phyloP scores from a whole-genome alignment of 73 alveolate genomes.

The Paramecium biaurelia region DNA sequence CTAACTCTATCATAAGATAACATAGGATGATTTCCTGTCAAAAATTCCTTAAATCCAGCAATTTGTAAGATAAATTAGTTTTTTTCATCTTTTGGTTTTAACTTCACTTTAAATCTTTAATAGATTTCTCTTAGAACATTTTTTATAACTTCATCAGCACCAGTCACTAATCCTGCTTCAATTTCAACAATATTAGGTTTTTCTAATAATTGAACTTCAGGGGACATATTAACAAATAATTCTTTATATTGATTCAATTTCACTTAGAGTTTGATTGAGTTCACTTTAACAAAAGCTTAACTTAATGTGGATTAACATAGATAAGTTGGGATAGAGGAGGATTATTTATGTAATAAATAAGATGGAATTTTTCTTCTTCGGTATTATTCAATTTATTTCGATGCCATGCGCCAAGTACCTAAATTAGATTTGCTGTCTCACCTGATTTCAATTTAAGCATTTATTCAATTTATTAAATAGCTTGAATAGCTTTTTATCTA shows the following conservation, averaged over 20 bases:
- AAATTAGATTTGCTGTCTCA: background rate
- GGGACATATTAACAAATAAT: background rate
- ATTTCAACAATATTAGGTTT: constrained; percentile 47
- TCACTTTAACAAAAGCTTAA: constrained; percentile 77
- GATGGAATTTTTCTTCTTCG: constrained; percentile 56
- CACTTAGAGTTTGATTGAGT: constrained; percentile 68
- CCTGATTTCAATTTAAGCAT: constrained; percentile 11
- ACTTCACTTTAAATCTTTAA: constrained; percentile 38
- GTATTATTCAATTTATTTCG: constrained; percentile 33
- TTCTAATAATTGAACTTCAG: background rate
- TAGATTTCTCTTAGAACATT: constrained; percentile 71
- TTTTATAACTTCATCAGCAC: constrained; percentile 83
- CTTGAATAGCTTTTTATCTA: constrained; percentile 30
- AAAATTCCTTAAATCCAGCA: constrained; percentile 80
- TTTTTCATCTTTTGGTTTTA: constrained; percentile 67
- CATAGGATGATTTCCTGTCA: constrained; percentile 85
- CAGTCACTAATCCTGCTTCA: constrained; percentile 60
- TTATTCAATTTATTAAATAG: constrained; percentile 9
- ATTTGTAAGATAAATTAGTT: constrained; percentile 74
- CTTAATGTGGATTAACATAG: constrained; percentile 67
- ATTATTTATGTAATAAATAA: constrained; percentile 50
- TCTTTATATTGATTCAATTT: constrained; percentile 68
- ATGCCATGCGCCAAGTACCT: constrained; percentile 55
- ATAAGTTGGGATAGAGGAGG: constrained; percentile 58
- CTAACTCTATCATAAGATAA: constrained; percentile 88